Base-by-base conservation (phyloP, 2,329 filamentous ascomycete species). In the Bisporella sp. region DNA sequence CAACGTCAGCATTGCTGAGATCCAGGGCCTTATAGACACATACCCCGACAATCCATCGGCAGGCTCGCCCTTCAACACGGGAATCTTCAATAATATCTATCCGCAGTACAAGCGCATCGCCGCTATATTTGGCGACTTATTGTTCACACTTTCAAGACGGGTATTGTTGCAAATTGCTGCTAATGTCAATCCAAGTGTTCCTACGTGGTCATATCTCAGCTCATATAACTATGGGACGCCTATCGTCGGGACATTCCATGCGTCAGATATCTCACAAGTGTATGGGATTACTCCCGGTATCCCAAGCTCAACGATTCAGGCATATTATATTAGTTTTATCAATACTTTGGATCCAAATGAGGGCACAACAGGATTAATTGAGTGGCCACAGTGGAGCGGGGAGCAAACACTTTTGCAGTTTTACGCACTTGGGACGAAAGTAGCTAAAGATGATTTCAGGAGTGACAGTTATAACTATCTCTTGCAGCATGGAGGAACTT, bases 31-130 rank as follows among this genome's bases (percentile, higher is more conserved):
- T 0, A 77, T 90, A 6, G 68, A 67, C 35, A 79, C 76, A 0
- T 92, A 92, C 63, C 73, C 78, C 1, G 64, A 73, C 11, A 41
- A 54, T 31, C 41, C 43, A 12, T 45, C 47, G 5, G 69, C 71
- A 29, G 87, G 87, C 35, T 85, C 81, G 1, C 87, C 87, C 1
- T 90, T 87, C 72, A 73, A 81, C 45, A 90, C 86, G 0, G 72
- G 77, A 0, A 55, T 77, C 11, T 56, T 84, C n/a, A 87, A 91
- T 69, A 81, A 84, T 59, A 71, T 81, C 59, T 90, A 87, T 62
- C 85, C 87, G 0, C 77, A 87, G 56, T 91, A 82, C 73, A 91
- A 91, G 68, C 84, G 85, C 29, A 71, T 89, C 0, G 81, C 85
- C 2, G 86, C 87, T 31, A 78, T 91, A 41, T 70, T 90, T 0